Evolutionary conservation across 164 flowering plant species (phyloP).

Genomic region (Vitis rupestris): DNA sequence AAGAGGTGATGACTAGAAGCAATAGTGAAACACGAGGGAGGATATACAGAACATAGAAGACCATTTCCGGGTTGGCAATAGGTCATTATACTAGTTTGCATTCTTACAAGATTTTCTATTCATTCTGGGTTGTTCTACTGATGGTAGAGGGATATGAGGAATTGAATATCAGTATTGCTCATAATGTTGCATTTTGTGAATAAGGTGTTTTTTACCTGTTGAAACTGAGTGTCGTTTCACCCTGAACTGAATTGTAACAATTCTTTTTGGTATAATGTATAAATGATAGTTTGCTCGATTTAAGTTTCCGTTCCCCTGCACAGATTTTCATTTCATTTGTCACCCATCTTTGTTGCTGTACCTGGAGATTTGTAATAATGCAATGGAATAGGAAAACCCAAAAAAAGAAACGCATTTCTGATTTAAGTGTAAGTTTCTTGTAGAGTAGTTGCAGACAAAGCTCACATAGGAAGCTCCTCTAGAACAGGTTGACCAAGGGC

Average conservation of each 20-base stretch:
- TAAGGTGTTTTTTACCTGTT: neutral
- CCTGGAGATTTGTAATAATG: too few relatives aligned
- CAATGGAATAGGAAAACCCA: too few relatives aligned
- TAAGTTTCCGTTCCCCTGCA: too few relatives aligned
- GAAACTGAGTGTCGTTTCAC: neutral
- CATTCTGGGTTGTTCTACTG: neutral
- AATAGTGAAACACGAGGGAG: neutral
- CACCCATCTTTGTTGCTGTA: too few relatives aligned
- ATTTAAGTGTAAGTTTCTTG: too few relatives aligned
- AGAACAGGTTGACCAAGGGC: too few relatives aligned
- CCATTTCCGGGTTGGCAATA: neutral
- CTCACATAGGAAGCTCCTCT: too few relatives aligned
- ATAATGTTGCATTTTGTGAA: slow-evolving; percentile 10
- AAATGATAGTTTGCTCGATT: neutral
- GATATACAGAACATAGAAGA: neutral
- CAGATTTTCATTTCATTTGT: too few relatives aligned
- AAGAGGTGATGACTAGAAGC: neutral
- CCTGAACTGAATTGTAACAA: slow-evolving; percentile 7
- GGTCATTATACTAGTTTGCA: neutral
- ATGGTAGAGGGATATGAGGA: neutral
- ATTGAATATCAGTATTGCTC: too few relatives aligned
- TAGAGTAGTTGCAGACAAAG: too few relatives aligned
- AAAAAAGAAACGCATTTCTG: too few relatives aligned
- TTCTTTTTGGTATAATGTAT: slow-evolving; percentile 5
- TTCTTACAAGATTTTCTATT: neutral